Percentiles rank a stretch among this genome's conserved stretches.
Conservation (phyloP, 1,284 basidiomycete genomes). For the Pascua guehoae region DNA sequence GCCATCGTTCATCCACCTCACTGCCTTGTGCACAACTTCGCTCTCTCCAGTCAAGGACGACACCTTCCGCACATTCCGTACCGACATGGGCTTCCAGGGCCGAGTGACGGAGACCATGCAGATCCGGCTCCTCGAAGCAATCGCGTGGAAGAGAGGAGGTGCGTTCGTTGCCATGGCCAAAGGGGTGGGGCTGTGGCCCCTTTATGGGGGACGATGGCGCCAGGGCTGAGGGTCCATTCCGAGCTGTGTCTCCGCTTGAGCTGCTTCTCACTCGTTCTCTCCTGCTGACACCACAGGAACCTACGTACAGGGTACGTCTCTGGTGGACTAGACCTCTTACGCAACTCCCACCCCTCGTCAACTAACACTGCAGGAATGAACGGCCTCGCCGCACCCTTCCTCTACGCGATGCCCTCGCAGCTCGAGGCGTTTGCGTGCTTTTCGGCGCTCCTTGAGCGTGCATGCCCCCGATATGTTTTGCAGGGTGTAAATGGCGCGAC, state of each 20-base stretch:
- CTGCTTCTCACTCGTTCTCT: no score
- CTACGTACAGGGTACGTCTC: slow-evolving; percentile 71
- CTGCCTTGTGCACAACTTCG: not conserved
- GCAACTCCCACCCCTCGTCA: not conserved
- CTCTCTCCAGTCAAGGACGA: slow-evolving; percentile 53
- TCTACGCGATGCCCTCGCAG: slow-evolving; percentile 93
- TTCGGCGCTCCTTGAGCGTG: slow-evolving; percentile 86
- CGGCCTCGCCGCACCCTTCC: slow-evolving; percentile 91
- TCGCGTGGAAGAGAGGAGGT: slow-evolving; percentile 92
- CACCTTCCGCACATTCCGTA: slow-evolving; percentile 77
- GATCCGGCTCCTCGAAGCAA: slow-evolving; percentile 89
- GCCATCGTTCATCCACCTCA: not conserved
- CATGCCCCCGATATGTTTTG: slow-evolving; percentile 90
- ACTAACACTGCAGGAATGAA: slow-evolving; percentile 67
- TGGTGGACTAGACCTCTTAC: no score
- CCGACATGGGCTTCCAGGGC: slow-evolving; percentile 90
- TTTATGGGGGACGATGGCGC: no score
- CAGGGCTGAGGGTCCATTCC: no score
- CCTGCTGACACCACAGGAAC: slow-evolving; percentile 48
- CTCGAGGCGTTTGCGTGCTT: slow-evolving; percentile 96
- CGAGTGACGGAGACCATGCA: slow-evolving; percentile 93
- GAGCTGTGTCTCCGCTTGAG: no score
- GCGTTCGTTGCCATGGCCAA: not conserved
- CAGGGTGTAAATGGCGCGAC: slow-evolving; percentile 94
- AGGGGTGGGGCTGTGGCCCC: no score